Base-by-base conservation (phyloP, 2,329 filamentous ascomycete genomes). In the Penicillium psychrosexuale region DNA sequence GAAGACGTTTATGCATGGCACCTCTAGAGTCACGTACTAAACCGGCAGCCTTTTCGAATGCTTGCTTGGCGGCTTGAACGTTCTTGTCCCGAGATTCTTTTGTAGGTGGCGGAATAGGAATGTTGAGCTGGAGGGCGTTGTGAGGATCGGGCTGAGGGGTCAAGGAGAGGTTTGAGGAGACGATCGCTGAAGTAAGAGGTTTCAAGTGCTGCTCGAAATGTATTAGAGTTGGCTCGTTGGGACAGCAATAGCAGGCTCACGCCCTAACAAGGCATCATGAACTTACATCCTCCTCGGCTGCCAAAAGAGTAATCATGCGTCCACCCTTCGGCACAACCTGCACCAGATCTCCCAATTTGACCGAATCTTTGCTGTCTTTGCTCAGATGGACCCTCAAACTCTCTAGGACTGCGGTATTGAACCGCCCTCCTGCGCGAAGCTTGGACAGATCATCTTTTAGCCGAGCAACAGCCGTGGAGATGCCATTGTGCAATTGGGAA, bases 291-390 rank as follows among this genome's bases (percentile, higher is more conserved):
- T 84, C 80, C 65, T 89, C 87, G 13, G 84, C 82, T 37, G 83
- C 83, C 22, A 87, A 69, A n/a, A 89, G 75, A 55, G 83, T 81
- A 30, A 88, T 69, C 62, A 78, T 78, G 52, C 85, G 72, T 11
- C 85, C 79, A 27, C 80, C 85, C 64, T 86, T 85, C 0, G 84
- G 84, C 37, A 89, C 76, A 15, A 89, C 83, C 66, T 88, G 86
- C 3, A 85, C 86, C 53, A 90, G 66, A 66, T 88, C 85, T 9
- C 80, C 78, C 47, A 90, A 63, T 58, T 75, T 78, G 46, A 82
- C 77, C 1, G 72, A 81, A 55, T 81, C 75, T 55, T 80, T 83
- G 22, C 51, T 64, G 19, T 71, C 71, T 73, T 85, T 83, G 55
- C 74, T 77, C 45, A 86, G 64, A 47, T 80, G 75, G n/a, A 89